Base-by-base conservation (phyloP, 1,284 basidiomycete genomes). In the Marasmius fiardii region DNA sequence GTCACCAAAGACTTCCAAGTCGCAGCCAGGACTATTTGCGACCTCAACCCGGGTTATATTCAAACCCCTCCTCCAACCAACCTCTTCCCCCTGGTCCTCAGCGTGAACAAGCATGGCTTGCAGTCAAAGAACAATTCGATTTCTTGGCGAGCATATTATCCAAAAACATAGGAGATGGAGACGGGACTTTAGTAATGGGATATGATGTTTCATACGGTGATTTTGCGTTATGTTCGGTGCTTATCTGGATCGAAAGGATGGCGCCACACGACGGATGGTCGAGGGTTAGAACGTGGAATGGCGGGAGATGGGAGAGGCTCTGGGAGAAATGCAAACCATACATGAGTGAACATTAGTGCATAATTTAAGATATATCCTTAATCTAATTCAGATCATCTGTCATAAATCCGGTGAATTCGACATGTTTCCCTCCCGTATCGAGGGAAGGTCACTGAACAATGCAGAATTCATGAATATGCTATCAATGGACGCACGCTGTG, bases 241-340 rank as follows among this genome's bases (percentile, higher is more conserved):
- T 88, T 50, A 78, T 87, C 49, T 88, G 85, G 85, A 85, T 88
- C 44, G 81, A 87, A 65, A 74, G 78, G 51, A 80, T 87, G 64
- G 79, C 85, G n/a, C 77, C 83, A 11, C 81, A 84, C 57, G 86
- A 88, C 58, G 83, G 82, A 4, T 88, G 86, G 86, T 68, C 74
- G 20, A 71, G 80, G 52, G 74, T 88, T 14, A 71, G 78, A 52
- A 75, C 76, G 39, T 88, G 86, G 86, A 81, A 86, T 62, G 74
- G 72, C 11, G 83, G 85, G 4, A 67, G 86, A 45, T 88, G 86
- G 86, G 69, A 72, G 52, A 71, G 76, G 50, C 68, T 88, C 52
- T 82, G 75, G 71, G 81, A 85, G 52, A 70, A 80, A 43, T 87
- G 85, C 66, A 73, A 71, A 56, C 76, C 73, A 8, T 84, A 79